These are phyloP conservation scores for Blumeria graminis DNA, from an alignment of 2,329 filamentous ascomycete genomes.

Conservation along the genomic window DNA sequence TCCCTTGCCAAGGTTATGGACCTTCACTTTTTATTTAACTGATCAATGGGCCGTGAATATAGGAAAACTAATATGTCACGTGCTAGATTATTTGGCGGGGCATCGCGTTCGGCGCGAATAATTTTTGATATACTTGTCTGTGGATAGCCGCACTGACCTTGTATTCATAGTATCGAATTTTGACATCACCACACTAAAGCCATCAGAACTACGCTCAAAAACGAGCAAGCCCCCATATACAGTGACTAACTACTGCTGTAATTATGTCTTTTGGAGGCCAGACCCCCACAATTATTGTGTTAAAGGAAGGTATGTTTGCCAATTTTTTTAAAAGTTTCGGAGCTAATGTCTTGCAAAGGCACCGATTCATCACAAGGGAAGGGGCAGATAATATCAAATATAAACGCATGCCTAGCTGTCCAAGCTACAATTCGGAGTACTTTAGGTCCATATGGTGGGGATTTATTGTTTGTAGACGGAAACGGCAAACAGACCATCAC, in stretches of 20 bases:
- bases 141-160: too few relatives aligned
- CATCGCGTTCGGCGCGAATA: too few relatives aligned
- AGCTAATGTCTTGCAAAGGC: conserved; percentile 27
- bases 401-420: conserved; percentile 91
- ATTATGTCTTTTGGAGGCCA: conserved; percentile 89
- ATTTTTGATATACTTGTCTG: too few relatives aligned
- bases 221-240: too few relatives aligned
- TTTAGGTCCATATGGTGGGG: conserved; percentile 49
- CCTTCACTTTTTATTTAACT: too few relatives aligned
- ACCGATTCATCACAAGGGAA: conserved; percentile 95
- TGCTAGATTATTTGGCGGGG: too few relatives aligned
- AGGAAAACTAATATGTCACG: too few relatives aligned
- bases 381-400: conserved; percentile 90
- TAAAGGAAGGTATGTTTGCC: conserved; percentile 55
- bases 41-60: too few relatives aligned
- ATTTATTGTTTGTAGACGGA: conserved; percentile 19
- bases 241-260: not conserved
- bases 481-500: conserved; percentile 96
- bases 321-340: not conserved
- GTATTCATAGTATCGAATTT: too few relatives aligned
- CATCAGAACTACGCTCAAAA: too few relatives aligned
- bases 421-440: conserved; percentile 92
- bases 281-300: conserved; percentile 91
- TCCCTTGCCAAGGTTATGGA: too few relatives aligned
- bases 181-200: too few relatives aligned